phyloP scores from a whole-genome alignment of 2,329 filamentous ascomycete species.

The Talaromyces piceae region DNA sequence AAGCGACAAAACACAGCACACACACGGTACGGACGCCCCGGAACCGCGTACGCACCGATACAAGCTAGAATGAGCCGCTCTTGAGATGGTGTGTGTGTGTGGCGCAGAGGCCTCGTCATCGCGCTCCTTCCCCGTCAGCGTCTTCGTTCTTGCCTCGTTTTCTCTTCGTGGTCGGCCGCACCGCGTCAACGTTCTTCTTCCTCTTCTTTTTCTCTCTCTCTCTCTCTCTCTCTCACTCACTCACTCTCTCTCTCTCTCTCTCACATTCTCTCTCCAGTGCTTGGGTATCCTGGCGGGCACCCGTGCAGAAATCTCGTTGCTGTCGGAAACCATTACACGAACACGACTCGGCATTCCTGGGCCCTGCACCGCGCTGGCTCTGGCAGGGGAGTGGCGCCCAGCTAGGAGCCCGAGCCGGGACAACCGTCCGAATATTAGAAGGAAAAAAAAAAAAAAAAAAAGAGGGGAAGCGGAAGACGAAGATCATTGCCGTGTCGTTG shows the following conservation, averaged over 20 bases:
- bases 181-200: background rate
- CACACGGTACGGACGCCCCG: background rate
- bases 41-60: background rate
- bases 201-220: background rate
- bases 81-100: background rate
- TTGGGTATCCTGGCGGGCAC: no score
- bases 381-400: no score
- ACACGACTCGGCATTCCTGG: no score
- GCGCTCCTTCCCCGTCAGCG: background rate
- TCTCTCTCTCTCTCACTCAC: no score
- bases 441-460: no score
- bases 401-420: background rate
- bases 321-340: no score
- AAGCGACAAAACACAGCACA: background rate
- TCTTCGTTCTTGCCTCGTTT: background rate
- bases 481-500: background rate
- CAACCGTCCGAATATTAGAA: no score
- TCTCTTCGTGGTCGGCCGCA: background rate
- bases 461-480: no score
- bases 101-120: background rate
- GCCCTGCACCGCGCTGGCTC: no score
- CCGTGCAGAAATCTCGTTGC: no score
- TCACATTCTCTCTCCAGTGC: no score
- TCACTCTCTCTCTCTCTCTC: no score
- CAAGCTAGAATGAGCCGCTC: background rate